Evolutionary conservation across 495 filamentous ascomycete genomes (phyloP), one percentile per base, ranked within the genome.

Genomic region (Neurospora sp.): DNA sequence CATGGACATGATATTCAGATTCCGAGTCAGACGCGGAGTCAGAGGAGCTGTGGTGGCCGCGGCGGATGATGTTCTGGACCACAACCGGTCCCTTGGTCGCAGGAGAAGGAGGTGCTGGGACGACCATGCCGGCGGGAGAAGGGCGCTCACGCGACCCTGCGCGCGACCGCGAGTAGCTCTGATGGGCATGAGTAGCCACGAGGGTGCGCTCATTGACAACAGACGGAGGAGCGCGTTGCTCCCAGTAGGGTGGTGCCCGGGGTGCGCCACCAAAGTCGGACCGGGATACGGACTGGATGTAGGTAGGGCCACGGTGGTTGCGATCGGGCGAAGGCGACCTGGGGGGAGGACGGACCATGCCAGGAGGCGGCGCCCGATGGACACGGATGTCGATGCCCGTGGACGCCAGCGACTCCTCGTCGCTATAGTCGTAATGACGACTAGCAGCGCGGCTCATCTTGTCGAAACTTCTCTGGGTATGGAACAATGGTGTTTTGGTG

Each of bases 41-140:
- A 20, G 79, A 81, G 73, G 81, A 79, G 69, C 53, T 82, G 70
- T 40, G 42, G 41, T 37, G 59, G 69, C 37, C 65, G 71, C 65
- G 41, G 65, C 39, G 69, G 59, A 85, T 83, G 70, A 79, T 77
- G 73, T 86, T 88, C 70, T 86, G 85, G 75, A 87, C 86, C 46
- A 88, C 80, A n/a, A 88, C 80, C 6, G 84, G 83, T 37, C 78
- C 73, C 53, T 35, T 65, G 27, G 22, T 37, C 12, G 27, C 53
- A 65, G 53, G 53, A 65, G 53, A 65, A 8, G 53, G 53, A 3
- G 53, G 53, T 35, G 22, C 22, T 65, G 53, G 53, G 27, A 35
- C n/a, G 78, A 71, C 35, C 80, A 77, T 20, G 76, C 69, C 16
- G 75, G 72, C 12, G 76, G 69, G 31, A 37, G 81, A 79, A 20